phyloP scores from a whole-genome alignment of 176 grass and related monocot species.

The Saccharum officinarum region DNA sequence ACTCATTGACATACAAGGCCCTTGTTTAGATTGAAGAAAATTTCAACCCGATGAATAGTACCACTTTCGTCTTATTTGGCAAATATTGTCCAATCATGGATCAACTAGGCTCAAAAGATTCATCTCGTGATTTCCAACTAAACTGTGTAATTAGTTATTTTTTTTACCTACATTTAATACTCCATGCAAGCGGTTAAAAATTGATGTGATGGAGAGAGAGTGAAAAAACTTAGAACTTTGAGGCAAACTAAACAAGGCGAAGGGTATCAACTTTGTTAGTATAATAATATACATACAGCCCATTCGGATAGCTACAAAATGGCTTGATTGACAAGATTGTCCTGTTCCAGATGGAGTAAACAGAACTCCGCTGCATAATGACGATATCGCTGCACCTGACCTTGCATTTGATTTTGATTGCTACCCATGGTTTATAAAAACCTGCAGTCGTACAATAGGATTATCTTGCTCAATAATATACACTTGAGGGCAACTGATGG shows the following conservation, averaged over 20 bases:
- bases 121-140: no score
- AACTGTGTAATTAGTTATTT: no score
- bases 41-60: no score
- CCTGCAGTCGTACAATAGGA: slow-evolving; percentile 26
- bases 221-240: no score
- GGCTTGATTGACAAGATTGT: neutral
- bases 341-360: neutral
- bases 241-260: no score
- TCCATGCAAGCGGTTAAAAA: no score
- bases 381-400: slow-evolving; percentile 9
- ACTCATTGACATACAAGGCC: neutral
- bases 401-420: neutral
- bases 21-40: no score
- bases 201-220: no score
- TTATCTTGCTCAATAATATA: slow-evolving; percentile 35
- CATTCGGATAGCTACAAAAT: slow-evolving; percentile 14
- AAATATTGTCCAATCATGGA: no score
- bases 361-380: neutral
- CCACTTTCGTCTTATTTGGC: no score
- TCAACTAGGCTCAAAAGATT: no score
- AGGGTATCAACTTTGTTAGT: neutral
- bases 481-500: neutral
- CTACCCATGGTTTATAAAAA: neutral
- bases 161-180: no score
- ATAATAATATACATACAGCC: neutral